Evolutionary conservation across 805 yeast species (phyloP).

Genomic region (Saturnispora hagleri): DNA sequence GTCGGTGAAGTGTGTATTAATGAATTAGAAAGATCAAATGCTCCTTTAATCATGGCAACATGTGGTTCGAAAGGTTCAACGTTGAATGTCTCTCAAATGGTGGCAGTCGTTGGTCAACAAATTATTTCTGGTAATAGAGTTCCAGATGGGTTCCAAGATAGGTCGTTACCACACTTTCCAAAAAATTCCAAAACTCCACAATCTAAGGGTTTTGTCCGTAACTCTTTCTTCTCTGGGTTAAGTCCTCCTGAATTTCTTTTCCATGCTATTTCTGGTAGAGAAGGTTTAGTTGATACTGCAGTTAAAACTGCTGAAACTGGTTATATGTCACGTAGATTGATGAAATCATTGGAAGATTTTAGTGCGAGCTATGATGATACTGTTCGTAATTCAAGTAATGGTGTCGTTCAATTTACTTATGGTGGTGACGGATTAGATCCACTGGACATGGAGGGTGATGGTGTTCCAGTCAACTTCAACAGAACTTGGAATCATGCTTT

Average conservation of each 20-base stretch:
- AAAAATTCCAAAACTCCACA: slow-evolving; percentile 96
- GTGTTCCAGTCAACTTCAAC: slow-evolving; percentile 85
- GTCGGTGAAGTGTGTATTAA: slow-evolving; percentile 96
- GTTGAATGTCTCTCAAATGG: slow-evolving; percentile 97
- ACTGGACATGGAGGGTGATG: slow-evolving; percentile 98
- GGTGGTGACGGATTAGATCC: slow-evolving; percentile 99
- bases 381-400: slow-evolving; percentile 89
- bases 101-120: slow-evolving; percentile 99
- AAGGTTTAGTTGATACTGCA: slow-evolving; percentile 98
- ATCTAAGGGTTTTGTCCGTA: slow-evolving; percentile 94
- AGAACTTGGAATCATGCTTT: slow-evolving; percentile 93
- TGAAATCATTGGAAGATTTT: slow-evolving; percentile 92
- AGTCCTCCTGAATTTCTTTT: slow-evolving; percentile 86
- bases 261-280: slow-evolving; percentile 99
- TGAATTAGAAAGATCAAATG: slow-evolving; percentile 82
- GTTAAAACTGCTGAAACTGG: slow-evolving; percentile 87
- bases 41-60: slow-evolving; percentile 97
- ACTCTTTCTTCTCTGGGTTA: slow-evolving; percentile 88
- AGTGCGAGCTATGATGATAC: slow-evolving; percentile 90
- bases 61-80: slow-evolving; percentile 99
- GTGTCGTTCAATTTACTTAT: slow-evolving; percentile 93
- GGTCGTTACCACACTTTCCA: slow-evolving; percentile 94
- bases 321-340: slow-evolving; percentile 93
- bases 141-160: slow-evolving; percentile 99
- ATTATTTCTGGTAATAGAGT: slow-evolving; percentile 98